phyloP scores from a whole-genome alignment of 352 stramenopile genomes.

The Phytopythium mirpurense region DNA sequence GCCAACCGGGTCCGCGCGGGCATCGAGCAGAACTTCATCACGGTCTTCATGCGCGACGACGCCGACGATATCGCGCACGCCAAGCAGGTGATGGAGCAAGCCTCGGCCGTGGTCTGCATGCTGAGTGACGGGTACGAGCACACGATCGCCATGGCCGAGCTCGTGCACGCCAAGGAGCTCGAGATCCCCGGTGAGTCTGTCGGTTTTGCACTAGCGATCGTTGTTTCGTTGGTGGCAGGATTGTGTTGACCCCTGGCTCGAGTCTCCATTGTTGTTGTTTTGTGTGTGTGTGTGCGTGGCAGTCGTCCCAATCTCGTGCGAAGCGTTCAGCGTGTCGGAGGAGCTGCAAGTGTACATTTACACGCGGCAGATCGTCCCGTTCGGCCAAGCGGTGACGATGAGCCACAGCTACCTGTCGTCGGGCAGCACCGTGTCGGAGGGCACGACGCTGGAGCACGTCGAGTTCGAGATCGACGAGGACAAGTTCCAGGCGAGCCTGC shows the following conservation, averaged over 20 bases:
- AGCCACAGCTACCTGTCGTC: constrained; percentile 16
- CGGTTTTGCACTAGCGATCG: constrained; percentile 6
- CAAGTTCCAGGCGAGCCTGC: constrained; percentile 57
- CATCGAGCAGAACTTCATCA: constrained; percentile 75
- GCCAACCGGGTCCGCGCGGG: constrained; percentile 51
- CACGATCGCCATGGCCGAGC: constrained; percentile 70
- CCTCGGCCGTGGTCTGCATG: constrained; percentile 66
- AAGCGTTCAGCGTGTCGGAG: constrained; percentile 50
- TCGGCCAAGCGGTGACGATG: constrained; percentile 47
- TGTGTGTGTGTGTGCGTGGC: too few relatives aligned
- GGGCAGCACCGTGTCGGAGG: constrained; percentile 13
- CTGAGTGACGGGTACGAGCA: constrained; percentile 63
- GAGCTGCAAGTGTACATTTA: constrained; percentile 76
- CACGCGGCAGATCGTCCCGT: constrained; percentile 77
- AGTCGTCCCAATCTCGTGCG: constrained; percentile 69
- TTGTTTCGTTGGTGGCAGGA: too few relatives aligned
- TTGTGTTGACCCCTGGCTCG: neutral
- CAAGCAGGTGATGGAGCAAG: constrained; percentile 51
- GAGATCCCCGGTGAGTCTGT: constrained; percentile 32
- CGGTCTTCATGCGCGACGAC: constrained; percentile 58
- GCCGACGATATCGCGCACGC: constrained; percentile 35
- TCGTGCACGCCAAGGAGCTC: constrained; percentile 66
- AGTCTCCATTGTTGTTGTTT: too few relatives aligned
- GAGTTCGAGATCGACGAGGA: constrained; percentile 58
- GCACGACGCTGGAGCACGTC: constrained; percentile 15